phyloP scores from a whole-genome alignment of 1,284 basidiomycete genomes.

The Trametes versicolor region DNA sequence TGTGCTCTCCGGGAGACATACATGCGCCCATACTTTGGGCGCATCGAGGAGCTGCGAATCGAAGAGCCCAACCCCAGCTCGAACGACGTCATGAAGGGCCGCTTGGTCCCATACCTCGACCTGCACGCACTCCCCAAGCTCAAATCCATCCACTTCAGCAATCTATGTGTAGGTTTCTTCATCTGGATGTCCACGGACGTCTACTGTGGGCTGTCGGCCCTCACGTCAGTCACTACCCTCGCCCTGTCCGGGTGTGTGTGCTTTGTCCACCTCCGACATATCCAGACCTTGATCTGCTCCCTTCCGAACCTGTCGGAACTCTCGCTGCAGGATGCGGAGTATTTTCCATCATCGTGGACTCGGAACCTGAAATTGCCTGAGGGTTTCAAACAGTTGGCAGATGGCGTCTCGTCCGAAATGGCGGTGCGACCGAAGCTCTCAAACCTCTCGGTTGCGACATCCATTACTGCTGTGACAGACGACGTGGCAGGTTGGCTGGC shows the following conservation, averaged over 20 bases:
- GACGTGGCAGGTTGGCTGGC: not conserved
- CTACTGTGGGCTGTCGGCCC: not conserved
- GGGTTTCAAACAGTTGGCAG: not conserved
- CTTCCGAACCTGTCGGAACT: not conserved
- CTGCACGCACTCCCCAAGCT: not conserved
- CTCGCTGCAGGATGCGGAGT: not conserved
- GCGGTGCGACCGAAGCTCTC: not conserved
- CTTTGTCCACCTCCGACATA: not conserved
- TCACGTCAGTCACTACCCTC: not conserved
- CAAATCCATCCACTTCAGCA: not conserved
- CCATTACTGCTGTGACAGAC: not conserved
- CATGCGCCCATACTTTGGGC: constrained; percentile 8
- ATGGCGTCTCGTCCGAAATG: not conserved
- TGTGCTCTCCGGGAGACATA: not conserved
- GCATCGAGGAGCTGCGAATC: not conserved
- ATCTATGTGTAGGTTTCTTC: not conserved
- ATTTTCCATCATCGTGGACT: no score
- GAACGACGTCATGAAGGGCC: not conserved
- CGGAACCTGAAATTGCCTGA: not conserved
- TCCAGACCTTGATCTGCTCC: not conserved
- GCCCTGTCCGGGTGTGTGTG: not conserved
- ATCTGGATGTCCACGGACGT: not conserved
- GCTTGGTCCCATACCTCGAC: not conserved
- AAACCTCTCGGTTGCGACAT: not conserved
- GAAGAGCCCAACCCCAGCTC: not conserved